Evolutionary conservation across 208 protist genomes (phyloP), one percentile per base, ranked within the genome.

Genomic region (Naegleria lovaniensis): DNA sequence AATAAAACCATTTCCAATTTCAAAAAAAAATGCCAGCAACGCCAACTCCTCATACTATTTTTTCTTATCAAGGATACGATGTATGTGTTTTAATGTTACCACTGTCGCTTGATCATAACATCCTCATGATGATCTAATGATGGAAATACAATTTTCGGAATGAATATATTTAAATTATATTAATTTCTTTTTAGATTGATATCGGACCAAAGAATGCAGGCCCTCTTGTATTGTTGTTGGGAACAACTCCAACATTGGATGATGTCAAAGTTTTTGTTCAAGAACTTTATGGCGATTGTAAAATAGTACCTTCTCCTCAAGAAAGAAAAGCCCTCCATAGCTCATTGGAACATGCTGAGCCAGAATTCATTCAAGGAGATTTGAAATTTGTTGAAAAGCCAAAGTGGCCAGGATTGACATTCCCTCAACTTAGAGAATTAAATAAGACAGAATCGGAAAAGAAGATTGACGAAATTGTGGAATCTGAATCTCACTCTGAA

Each of bases 281-380:
- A 79, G 2, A 0, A 79, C 29, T 79, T 36, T 79, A 79, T 79
- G 67, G 67, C 25, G 67, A 79, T 36, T 79, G 67, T 79, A 79
- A 79, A 79, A 79, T 79, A 36, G 67, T 79, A 36, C 29, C 67
- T 15, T 79, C 67, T 36, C 67, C 16, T 36, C 67, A 79, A 79
- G 55, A 67, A 67, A 67, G 55, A 67, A 79, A 79, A 9, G 67
- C 67, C 25, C n/a, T 79, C 25, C 67, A 79, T 9, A 36, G 25
- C 36, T 36, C 67, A 79, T 79, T 79, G 29, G 67, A 79, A 79
- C 67, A 79, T 79, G 67, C 29, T 79, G 25, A 79, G n/a, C 67
- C 67, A 36, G 67, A 79, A 79, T 29, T 79, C 6, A 79, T 79
- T 79, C 67, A 79, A 79, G 67, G 67, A 79, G 29, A 79, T 79